Evolutionary conservation across 768 basidiomycete genomes (phyloP), one percentile per base, ranked within the genome.

Genomic region (Suillus weaverae): DNA sequence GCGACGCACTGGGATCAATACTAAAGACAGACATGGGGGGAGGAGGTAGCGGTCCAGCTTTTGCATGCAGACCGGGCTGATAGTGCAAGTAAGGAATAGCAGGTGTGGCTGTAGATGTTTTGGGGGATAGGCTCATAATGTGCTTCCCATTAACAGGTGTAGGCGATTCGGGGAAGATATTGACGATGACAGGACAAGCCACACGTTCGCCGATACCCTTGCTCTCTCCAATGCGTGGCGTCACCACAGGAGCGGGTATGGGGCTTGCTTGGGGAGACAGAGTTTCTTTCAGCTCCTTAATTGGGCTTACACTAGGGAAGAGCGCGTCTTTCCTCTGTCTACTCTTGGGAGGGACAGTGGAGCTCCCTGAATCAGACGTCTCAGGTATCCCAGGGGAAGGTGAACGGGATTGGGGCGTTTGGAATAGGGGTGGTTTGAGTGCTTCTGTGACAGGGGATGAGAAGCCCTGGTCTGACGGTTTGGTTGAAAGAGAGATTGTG

Each of bases 31-130:
- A 82, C 64, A 86, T 80, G 3, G 90, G 89, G 10, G 89, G 90
- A 38, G 86, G 85, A 35, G 91, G 90, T 64, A 90, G 80, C 55
- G 91, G 90, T 5, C 89, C 89, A 48, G 90, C 90, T 30, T 84
- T 90, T 8, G 89, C 81, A 75, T 92, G 88, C 2, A 88, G 70
- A 57, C 86, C 89, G 56, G 89, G 88, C 64, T 89, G 83, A 70
- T 91, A 90, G 69, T 81, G 76, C 61, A 87, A 75, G 72, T 86
- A 89, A 9, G 82, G 73, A 53, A 74, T 74, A 18, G 76, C 69
- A 26, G 70, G 70, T 32, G 71, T 70, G 14, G 65, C 43, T 35
- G 76, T 75, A 64, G 66, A 71, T 36, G 63, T 73, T 35, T 68
- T 73, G 35, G 59, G 72, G 56, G 64, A 69, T 71, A 69, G 72